Evolutionary conservation across 495 filamentous ascomycete genomes (phyloP).

Genomic region (Podospora pseudocomata): DNA sequence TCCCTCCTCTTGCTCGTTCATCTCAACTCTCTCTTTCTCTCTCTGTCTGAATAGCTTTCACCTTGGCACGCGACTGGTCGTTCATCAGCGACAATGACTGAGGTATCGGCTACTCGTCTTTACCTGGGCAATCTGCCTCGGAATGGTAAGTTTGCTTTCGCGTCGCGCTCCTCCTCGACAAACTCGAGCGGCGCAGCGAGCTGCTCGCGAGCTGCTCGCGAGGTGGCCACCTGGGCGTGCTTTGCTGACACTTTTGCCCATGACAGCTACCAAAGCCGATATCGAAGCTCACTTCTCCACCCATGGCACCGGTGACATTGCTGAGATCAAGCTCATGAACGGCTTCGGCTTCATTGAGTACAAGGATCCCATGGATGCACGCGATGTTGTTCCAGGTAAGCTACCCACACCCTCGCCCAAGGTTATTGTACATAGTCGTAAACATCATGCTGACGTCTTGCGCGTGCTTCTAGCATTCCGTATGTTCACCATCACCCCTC

Average conservation of each 20-base stretch:
- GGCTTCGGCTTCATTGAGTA: slow-evolving; percentile 99
- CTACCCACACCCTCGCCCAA: slow-evolving; percentile 13
- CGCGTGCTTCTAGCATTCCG: slow-evolving; percentile 48
- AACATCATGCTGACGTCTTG: slow-evolving; percentile 27
- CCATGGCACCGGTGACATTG: slow-evolving; percentile 94
- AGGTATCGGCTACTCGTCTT: slow-evolving; percentile 88
- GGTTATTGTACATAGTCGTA: slow-evolving; percentile 7
- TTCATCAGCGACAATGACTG: slow-evolving; percentile 49
- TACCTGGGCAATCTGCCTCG: slow-evolving; percentile 98
- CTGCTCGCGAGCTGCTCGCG: not conserved
- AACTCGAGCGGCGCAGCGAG: slow-evolving; percentile 8
- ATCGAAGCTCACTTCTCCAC: slow-evolving; percentile 93
- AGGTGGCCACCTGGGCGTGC: not conserved
- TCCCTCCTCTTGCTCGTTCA: not conserved
- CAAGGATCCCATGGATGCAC: slow-evolving; percentile 93
- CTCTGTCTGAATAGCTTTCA: not conserved
- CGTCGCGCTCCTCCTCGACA: slow-evolving; percentile 11
- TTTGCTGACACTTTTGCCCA: slow-evolving; percentile 11
- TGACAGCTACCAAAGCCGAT: slow-evolving; percentile 87
- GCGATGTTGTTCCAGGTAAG: slow-evolving; percentile 95
- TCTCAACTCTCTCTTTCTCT: not conserved
- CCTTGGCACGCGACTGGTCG: not conserved
- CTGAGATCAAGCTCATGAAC: slow-evolving; percentile 99
- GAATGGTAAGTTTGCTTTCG: slow-evolving; percentile 65
- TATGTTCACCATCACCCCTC: slow-evolving; percentile 43